These are phyloP conservation scores for Cercospora nicotianae DNA, from an alignment of 2,329 filamentous ascomycete species.

Conservation along the genomic window DNA sequence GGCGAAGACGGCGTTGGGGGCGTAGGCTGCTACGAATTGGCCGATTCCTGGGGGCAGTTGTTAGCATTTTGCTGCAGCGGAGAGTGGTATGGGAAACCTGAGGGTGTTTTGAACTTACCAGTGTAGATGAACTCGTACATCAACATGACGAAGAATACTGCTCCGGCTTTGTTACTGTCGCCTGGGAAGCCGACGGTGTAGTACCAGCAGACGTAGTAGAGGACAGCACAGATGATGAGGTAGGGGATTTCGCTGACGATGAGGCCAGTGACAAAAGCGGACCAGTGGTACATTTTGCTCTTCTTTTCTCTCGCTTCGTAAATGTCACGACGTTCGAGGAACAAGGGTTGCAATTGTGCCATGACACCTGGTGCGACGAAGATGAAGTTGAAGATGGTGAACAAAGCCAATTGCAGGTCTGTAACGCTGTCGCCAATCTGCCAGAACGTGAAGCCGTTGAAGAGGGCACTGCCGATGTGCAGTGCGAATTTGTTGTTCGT, in stretches of 20 bases:
- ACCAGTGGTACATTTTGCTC: slow-evolving; percentile 73
- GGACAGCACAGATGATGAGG: slow-evolving; percentile 59
- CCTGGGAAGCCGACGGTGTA: slow-evolving; percentile 46
- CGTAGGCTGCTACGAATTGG: slow-evolving; percentile 55
- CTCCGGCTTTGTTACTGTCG: slow-evolving; percentile 51
- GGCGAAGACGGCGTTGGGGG: slow-evolving; percentile 48
- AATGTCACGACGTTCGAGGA: slow-evolving; percentile 58
- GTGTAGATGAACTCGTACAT: slow-evolving; percentile 60
- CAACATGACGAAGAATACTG: slow-evolving; percentile 47
- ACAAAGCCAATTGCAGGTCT: slow-evolving; percentile 43
- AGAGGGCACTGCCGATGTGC: slow-evolving; percentile 53
- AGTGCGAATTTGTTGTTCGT: slow-evolving; percentile 63
- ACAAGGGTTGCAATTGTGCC: slow-evolving; percentile 60
- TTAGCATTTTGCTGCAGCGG: too few species aligned
- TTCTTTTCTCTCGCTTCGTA: slow-evolving; percentile 62
- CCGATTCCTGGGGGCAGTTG: slow-evolving; percentile 44
- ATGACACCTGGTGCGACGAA: slow-evolving; percentile 48
- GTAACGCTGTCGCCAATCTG: slow-evolving; percentile 38
- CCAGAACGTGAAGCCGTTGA: slow-evolving; percentile 54
- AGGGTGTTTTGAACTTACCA: slow-evolving; percentile 22
- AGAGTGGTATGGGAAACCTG: too few species aligned
- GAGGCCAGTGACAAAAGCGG: slow-evolving; percentile 68
- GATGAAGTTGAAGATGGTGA: slow-evolving; percentile 40
- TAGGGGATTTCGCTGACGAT: slow-evolving; percentile 71
- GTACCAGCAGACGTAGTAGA: slow-evolving; percentile 47